phyloP scores from a whole-genome alignment of 2,329 filamentous ascomycete species.

The Leptosphaerulina australis region DNA sequence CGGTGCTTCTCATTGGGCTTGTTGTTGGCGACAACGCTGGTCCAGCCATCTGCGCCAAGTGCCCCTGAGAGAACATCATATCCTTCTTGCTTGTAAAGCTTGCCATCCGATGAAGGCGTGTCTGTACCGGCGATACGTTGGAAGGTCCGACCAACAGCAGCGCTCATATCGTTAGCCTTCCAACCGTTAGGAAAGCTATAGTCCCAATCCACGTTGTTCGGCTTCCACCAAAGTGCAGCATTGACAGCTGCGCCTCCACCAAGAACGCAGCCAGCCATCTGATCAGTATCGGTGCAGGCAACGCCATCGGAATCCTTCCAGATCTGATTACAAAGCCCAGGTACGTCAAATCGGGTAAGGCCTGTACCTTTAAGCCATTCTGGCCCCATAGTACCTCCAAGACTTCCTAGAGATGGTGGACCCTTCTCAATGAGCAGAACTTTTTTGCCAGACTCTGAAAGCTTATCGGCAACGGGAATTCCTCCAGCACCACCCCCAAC shows the following conservation, averaged over 20 bases:
- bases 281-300: slow-evolving; percentile 71
- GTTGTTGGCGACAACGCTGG: slow-evolving; percentile 64
- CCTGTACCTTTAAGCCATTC: slow-evolving; percentile 67
- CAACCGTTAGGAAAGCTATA: slow-evolving; percentile 74
- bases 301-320: slow-evolving; percentile 68
- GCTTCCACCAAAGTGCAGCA: slow-evolving; percentile 71
- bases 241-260: slow-evolving; percentile 72
- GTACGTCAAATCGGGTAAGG: slow-evolving; percentile 73
- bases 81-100: slow-evolving; percentile 70
- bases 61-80: slow-evolving; percentile 67
- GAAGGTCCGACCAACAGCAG: slow-evolving; percentile 67
- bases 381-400: slow-evolving; percentile 66
- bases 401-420: slow-evolving; percentile 65
- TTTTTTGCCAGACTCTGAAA: slow-evolving; percentile 68
- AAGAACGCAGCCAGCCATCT: slow-evolving; percentile 74
- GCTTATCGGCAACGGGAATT: slow-evolving; percentile 64
- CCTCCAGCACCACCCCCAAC: slow-evolving; percentile 68
- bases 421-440: slow-evolving; percentile 64
- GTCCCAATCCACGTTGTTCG: slow-evolving; percentile 71
- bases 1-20: slow-evolving; percentile 68
- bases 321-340: slow-evolving; percentile 73
- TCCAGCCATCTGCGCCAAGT: slow-evolving; percentile 67
- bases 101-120: slow-evolving; percentile 68
- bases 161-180: slow-evolving; percentile 67
- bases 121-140: slow-evolving; percentile 72